These are phyloP conservation scores for Clavispora vitiphila DNA, from an alignment of 805 yeast genomes.

Conservation along the genomic window DNA sequence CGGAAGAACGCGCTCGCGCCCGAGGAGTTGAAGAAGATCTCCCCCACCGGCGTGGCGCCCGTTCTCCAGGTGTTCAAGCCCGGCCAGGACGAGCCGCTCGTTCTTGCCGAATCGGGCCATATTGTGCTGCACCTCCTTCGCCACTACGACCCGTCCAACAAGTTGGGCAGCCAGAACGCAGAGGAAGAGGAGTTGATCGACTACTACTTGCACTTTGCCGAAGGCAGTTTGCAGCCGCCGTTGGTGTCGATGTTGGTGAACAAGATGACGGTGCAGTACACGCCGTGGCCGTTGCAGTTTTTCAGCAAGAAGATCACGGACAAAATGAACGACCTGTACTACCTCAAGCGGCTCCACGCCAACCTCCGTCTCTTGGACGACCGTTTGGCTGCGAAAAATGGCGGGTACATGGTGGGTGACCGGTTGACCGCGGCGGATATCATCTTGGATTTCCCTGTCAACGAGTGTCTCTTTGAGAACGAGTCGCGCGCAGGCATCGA, in stretches of 20 bases:
- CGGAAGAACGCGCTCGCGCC: constrained; percentile 30
- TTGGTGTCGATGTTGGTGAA: constrained; percentile 22
- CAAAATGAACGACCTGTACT: constrained; percentile 23
- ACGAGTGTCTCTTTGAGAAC: constrained; percentile 13
- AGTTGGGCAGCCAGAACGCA: constrained; percentile 33
- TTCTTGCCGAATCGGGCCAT: constrained; percentile 56
- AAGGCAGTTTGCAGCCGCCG: constrained; percentile 21
- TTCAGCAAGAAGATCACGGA: constrained; percentile 19
- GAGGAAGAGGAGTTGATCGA: constrained; percentile 25
- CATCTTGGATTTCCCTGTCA: constrained; percentile 31
- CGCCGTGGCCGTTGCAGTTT: constrained; percentile 24
- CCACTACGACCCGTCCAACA: constrained; percentile 42
- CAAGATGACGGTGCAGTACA: constrained; percentile 18
- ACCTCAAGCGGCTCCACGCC: constrained; percentile 19
- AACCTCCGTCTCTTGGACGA: constrained; percentile 26
- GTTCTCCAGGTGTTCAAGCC: constrained; percentile 15
- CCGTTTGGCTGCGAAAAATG: constrained; percentile 24
- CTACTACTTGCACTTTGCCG: constrained; percentile 22
- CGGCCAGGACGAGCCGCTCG: constrained; percentile 12
- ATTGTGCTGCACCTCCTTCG: constrained; percentile 49
- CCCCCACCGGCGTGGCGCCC: constrained; percentile 36
- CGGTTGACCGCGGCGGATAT: constrained; percentile 36
- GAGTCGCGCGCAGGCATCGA: constrained; percentile 4
- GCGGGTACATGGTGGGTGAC: constrained; percentile 35
- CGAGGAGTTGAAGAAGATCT: constrained; percentile 23